These are phyloP conservation scores for Eimeria falciformis DNA, from an alignment of 169 alveolate genomes.

Conservation along the genomic window DNA sequence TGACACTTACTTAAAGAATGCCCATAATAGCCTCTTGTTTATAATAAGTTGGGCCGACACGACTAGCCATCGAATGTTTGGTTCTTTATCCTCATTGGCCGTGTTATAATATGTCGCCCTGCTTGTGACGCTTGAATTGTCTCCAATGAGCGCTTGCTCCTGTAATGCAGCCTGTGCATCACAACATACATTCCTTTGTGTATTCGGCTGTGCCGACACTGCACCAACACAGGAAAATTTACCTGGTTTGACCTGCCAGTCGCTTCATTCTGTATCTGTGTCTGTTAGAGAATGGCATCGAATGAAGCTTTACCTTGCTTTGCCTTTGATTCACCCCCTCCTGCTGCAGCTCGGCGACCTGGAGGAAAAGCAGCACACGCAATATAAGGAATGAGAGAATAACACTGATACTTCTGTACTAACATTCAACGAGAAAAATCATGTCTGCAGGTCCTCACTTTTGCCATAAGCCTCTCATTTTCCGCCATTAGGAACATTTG, in stretches of 20 bases:
- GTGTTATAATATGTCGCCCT: not conserved
- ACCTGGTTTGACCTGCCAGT: not conserved
- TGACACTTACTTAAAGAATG: slow-evolving; percentile 40
- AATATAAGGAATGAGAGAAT: not conserved
- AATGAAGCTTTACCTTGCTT: slow-evolving; percentile 20
- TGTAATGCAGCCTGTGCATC: slow-evolving; percentile 41
- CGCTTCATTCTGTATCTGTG: not conserved
- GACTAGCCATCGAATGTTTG: slow-evolving; percentile 32
- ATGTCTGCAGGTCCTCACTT: slow-evolving; percentile 17
- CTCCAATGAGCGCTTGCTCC: slow-evolving; percentile 70
- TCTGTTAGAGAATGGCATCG: not conserved
- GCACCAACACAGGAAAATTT: too few species aligned
- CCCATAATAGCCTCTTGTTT: slow-evolving; percentile 53
- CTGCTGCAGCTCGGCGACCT: slow-evolving; percentile 68
- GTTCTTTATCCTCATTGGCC: not conserved
- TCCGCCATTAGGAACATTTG: slow-evolving; percentile 78
- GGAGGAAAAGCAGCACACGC: slow-evolving; percentile 23
- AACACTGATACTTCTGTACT: not conserved
- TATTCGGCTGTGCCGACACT: too few species aligned
- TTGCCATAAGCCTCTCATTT: slow-evolving; percentile 75
- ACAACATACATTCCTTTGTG: not conserved
- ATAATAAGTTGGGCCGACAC: slow-evolving; percentile 19
- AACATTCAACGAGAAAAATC: not conserved
- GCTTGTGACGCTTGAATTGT: not conserved
- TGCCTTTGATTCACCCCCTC: slow-evolving; percentile 67